Evolutionary conservation across 2,329 filamentous ascomycete genomes (phyloP).

Genomic region (Venturia carpophila): DNA sequence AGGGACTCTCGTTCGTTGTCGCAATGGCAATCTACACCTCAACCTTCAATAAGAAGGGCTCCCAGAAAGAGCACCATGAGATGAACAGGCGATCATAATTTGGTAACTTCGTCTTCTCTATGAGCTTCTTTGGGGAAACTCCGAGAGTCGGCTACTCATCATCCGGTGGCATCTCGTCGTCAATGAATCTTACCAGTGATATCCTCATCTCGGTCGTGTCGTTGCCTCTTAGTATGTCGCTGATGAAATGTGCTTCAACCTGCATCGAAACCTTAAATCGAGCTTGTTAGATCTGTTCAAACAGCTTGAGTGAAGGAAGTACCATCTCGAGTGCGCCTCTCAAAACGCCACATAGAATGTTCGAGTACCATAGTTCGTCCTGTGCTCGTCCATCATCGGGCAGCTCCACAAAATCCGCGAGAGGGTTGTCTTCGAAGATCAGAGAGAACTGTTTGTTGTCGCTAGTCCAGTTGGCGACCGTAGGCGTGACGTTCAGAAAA

Average conservation of each 20-base stretch:
- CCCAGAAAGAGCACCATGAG: not conserved
- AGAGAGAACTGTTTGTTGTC: conserved; percentile 96
- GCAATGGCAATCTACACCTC: not conserved
- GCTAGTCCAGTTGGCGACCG: conserved; percentile 88
- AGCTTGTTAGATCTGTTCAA: not conserved
- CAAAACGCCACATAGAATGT: conserved; percentile 89
- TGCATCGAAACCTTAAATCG: conserved; percentile 75
- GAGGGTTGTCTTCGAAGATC: conserved; percentile 91
- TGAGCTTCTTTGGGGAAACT: not conserved
- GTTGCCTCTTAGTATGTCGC: conserved; percentile 83
- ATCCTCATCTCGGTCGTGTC: conserved; percentile 97
- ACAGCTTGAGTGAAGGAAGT: conserved; percentile 22
- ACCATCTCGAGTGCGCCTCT: conserved; percentile 95
- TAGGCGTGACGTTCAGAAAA: conserved; percentile 92
- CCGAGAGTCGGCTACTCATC: conserved; percentile 57
- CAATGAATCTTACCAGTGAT: conserved; percentile 84
- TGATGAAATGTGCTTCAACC: conserved; percentile 93
- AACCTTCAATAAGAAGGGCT: not conserved
- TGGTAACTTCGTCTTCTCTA: not conserved
- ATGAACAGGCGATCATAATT: not conserved
- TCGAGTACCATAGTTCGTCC: conserved; percentile 97
- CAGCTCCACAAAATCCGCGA: conserved; percentile 95
- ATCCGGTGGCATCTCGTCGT: conserved; percentile 93
- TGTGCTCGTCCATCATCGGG: conserved; percentile 93
- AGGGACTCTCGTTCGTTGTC: not conserved